Evolutionary conservation across 805 yeast species (phyloP).

Genomic region (Zygotorulaspora chibaensis): DNA sequence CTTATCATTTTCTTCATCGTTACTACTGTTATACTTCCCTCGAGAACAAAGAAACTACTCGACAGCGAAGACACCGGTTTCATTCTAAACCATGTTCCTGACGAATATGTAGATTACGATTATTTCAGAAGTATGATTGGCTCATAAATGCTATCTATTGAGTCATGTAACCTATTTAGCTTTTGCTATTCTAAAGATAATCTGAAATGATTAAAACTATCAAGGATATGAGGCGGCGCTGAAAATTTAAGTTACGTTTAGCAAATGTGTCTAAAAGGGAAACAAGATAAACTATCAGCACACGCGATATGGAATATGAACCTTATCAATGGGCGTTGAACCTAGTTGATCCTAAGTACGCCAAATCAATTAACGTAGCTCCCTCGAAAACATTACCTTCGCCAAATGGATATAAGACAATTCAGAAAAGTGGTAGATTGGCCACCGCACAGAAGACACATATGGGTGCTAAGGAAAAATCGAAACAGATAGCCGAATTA

Average conservation of each 20-base stretch:
- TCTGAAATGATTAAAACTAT: background rate
- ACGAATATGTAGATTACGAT: slow-evolving; percentile 7
- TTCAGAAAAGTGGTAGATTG: slow-evolving; percentile 7
- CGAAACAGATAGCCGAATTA: slow-evolving; percentile 9
- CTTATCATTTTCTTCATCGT: slow-evolving; percentile 6
- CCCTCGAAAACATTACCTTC: slow-evolving; percentile 17
- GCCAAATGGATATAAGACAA: slow-evolving; percentile 28
- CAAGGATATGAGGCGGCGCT: background rate
- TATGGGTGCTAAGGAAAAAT: slow-evolving; percentile 2
- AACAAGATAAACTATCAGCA: background rate
- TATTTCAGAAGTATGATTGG: slow-evolving; percentile 2
- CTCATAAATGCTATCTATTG: background rate
- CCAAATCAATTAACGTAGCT: slow-evolving; percentile 8
- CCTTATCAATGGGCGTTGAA: slow-evolving; percentile 19
- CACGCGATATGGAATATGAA: slow-evolving; percentile 6
- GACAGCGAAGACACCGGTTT: slow-evolving; percentile 5
- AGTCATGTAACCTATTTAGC: background rate
- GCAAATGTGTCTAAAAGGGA: background rate
- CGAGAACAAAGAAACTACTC: slow-evolving; percentile 2
- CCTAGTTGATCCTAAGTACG: slow-evolving; percentile 13
- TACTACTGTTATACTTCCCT: slow-evolving; percentile 4
- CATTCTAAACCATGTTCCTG: slow-evolving; percentile 9
- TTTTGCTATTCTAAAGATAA: background rate
- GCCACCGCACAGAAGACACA: slow-evolving; percentile 8
- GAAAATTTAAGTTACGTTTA: background rate